These are phyloP conservation scores for Ceratocystis destructans DNA, from an alignment of 2,329 filamentous ascomycete species.

Conservation along the genomic window DNA sequence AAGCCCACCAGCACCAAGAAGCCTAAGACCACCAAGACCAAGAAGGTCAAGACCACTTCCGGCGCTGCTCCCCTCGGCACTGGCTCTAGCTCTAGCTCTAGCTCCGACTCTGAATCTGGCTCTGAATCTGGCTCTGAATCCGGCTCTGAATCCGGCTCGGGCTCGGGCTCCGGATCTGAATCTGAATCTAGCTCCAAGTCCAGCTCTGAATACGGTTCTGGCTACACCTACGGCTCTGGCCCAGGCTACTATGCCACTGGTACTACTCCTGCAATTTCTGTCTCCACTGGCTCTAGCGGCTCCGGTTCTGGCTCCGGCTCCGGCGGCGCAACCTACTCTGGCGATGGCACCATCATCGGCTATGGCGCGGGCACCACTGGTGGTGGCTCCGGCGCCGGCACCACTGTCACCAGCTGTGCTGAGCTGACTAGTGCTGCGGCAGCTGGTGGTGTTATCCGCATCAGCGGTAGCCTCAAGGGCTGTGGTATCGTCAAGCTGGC, in stretches of 20 bases:
- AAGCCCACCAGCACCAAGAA: conserved; percentile 24
- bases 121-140: background rate
- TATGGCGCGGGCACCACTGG: conserved; percentile 32
- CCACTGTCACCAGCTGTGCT: conserved; percentile 33
- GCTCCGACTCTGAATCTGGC: background rate
- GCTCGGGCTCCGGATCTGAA: background rate
- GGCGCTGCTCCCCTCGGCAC: background rate
- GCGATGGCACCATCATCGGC: conserved; percentile 22
- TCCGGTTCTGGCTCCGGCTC: background rate
- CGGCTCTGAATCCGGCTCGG: background rate
- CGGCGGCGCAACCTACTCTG: background rate
- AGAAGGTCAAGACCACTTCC: conserved; percentile 20
- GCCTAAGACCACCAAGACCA: conserved; percentile 22
- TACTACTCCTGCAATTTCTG: background rate
- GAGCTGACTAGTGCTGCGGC: conserved; percentile 29
- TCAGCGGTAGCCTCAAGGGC: conserved; percentile 33
- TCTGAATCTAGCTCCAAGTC: background rate
- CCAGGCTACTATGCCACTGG: background rate
- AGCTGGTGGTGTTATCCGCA: conserved; percentile 31
- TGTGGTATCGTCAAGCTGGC: conserved; percentile 32
- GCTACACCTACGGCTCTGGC: background rate
- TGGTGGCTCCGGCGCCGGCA: conserved; percentile 32
- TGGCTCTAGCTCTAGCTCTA: background rate
- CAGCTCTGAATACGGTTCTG: background rate
- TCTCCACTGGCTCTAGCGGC: background rate